phyloP scores from a whole-genome alignment of 306 rosid species.

The Pyrus communis region DNA sequence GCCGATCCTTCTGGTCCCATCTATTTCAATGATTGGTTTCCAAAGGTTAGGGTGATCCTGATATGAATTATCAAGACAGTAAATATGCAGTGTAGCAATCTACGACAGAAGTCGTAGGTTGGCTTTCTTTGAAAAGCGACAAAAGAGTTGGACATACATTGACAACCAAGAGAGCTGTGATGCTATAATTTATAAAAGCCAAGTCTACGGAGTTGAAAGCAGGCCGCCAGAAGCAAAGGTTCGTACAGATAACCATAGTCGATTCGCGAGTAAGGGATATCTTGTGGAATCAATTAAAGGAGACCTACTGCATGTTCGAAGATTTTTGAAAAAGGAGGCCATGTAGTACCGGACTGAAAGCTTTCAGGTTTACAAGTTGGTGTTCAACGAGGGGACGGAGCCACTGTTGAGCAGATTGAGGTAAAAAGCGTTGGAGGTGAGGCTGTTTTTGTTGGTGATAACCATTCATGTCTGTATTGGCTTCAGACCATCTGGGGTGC shows the following conservation, averaged over 20 bases:
- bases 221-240: neutral
- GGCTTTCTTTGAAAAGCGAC: neutral
- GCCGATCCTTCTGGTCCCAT: too few species aligned
- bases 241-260: too few species aligned
- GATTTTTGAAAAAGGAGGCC: neutral
- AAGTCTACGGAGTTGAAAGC: neutral
- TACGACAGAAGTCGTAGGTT: too few species aligned
- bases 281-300: neutral
- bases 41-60: neutral
- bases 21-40: neutral
- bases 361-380: neutral
- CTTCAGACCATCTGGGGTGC: neutral
- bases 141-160: neutral
- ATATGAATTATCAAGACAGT: neutral
- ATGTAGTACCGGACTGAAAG: too few species aligned
- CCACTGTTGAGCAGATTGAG: neutral
- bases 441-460: neutral
- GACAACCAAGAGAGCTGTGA: neutral
- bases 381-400: neutral
- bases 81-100: neutral
- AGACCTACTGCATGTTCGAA: neutral
- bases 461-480: neutral
- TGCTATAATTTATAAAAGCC: neutral
- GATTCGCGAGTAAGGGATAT: too few species aligned
- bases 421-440: neutral